phyloP scores from a whole-genome alignment of 164 flowering plant species.

The Dillenia turbinata region DNA sequence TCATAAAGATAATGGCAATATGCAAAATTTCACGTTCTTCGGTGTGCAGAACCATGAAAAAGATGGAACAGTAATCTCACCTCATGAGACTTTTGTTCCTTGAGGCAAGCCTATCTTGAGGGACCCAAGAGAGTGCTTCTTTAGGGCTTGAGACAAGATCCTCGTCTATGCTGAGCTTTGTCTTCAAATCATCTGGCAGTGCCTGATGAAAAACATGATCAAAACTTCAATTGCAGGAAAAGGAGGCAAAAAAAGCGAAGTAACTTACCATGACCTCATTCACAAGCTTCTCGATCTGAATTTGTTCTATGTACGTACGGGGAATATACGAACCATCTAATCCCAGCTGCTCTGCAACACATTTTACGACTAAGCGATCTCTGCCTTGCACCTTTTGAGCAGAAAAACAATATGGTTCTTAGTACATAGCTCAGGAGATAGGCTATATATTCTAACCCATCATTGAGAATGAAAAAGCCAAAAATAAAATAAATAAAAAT shows the following conservation, averaged over 20 bases:
- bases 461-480: not conserved
- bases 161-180: constrained; percentile 90
- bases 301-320: constrained; percentile 95
- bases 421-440: not conserved
- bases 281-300: constrained; percentile 92
- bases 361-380: constrained; percentile 61
- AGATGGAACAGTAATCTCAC: constrained; percentile 21
- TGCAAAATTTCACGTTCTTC: not conserved
- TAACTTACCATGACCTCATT: constrained; percentile 85
- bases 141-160: constrained; percentile 79
- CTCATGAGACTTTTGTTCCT: constrained; percentile 59
- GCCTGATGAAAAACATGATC: constrained; percentile 42
- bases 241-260: constrained; percentile 12
- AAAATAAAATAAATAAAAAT: not conserved
- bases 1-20: not conserved
- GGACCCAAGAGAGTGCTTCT: constrained; percentile 70
- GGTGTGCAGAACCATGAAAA: not conserved
- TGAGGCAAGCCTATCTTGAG: constrained; percentile 56
- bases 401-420: constrained; percentile 10
- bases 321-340: constrained; percentile 85
- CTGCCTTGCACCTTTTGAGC: constrained; percentile 82
- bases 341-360: constrained; percentile 75
- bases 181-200: constrained; percentile 86
- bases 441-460: too few relatives aligned
- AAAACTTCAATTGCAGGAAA: constrained; percentile 13